These are phyloP conservation scores for Acephala macrosclerotiorum DNA, from an alignment of 2,329 filamentous ascomycete species.

Conservation along the genomic window DNA sequence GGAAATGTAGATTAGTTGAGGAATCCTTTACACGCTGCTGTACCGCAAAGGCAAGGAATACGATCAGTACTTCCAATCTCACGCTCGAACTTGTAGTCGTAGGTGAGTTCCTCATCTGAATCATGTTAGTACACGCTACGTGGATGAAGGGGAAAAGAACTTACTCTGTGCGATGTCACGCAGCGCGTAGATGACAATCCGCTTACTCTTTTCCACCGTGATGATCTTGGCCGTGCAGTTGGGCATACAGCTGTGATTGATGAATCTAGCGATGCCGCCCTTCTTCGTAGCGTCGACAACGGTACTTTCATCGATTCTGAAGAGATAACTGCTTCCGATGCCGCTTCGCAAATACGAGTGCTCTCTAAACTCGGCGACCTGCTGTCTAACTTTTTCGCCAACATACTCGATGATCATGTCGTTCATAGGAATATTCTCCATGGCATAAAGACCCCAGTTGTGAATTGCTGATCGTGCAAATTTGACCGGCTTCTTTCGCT, in stretches of 20 bases:
- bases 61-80: slow-evolving; percentile 94
- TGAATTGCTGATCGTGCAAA: slow-evolving; percentile 98
- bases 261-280: slow-evolving; percentile 96
- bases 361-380: slow-evolving; percentile 96
- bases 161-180: slow-evolving; percentile 94
- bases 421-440: slow-evolving; percentile 95
- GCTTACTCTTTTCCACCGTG: slow-evolving; percentile 96
- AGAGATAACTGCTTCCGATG: slow-evolving; percentile 96
- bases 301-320: slow-evolving; percentile 97
- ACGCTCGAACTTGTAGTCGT: slow-evolving; percentile 99
- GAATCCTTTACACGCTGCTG: slow-evolving; percentile 96
- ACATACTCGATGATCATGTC: slow-evolving; percentile 99
- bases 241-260: slow-evolving; percentile 97
- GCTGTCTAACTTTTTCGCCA: slow-evolving; percentile 94
- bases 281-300: slow-evolving; percentile 99
- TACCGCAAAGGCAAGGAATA: slow-evolving; percentile 96
- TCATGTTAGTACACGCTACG: slow-evolving; percentile 30
- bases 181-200: slow-evolving; percentile 98
- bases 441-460: slow-evolving; percentile 97
- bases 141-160: slow-evolving; percentile 47
- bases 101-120: slow-evolving; percentile 95
- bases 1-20: slow-evolving; percentile 73
- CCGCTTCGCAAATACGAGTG: slow-evolving; percentile 92
- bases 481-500: slow-evolving; percentile 98
- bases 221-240: slow-evolving; percentile 99